Conservation (phyloP, 768 basidiomycete genomes). For the Kwoniella europaea region DNA sequence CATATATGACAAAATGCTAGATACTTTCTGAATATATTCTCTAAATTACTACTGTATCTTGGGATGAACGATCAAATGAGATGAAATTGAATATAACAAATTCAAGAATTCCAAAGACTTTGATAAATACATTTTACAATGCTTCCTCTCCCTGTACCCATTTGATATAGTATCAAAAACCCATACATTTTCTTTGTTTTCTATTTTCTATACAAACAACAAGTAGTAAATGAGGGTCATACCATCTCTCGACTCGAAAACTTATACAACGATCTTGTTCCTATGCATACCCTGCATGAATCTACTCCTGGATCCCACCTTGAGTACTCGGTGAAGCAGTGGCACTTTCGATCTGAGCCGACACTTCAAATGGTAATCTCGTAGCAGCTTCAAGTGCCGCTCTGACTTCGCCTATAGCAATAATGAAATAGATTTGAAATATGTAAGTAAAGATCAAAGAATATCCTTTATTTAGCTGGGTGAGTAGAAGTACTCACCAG, state of each 20-base stretch:
- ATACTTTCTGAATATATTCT: no score
- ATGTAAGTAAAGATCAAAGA: no score
- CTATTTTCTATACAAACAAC: background rate
- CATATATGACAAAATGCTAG: no score
- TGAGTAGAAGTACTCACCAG: conserved; percentile 50
- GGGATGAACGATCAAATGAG: no score
- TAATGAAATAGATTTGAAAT: background rate
- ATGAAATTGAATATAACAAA: no score
- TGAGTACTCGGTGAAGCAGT: conserved; percentile 17
- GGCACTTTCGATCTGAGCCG: conserved; percentile 27
- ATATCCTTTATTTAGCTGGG: no score
- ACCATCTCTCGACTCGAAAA: no score
- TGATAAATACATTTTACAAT: background rate
- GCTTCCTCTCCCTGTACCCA: background rate
- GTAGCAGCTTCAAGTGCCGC: conserved; percentile 54
- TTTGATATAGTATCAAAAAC: background rate
- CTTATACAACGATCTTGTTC: background rate
- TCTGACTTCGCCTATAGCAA: conserved; percentile 48
- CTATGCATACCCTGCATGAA: background rate
- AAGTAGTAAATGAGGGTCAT: no score
- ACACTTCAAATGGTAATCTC: conserved; percentile 44
- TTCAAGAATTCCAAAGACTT: no score
- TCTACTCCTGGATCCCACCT: background rate
- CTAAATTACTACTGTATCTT: no score
- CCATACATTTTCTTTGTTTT: background rate